Percentiles rank a stretch among this genome's conserved stretches.
Evolutionary conservation across 345 rosid genomes (phyloP).

Genomic region (Citrus sinensis): DVS_A1.0 CM039163.1:6023001-6023500

Average conservation of each 20-base stretch:
- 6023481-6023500: constrained; percentile 67
- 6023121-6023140: not conserved
- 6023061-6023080: not conserved
- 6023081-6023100: not conserved
- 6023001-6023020: constrained; percentile 22
- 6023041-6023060: constrained; percentile 31
- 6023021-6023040: constrained; percentile 10
- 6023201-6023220: constrained; percentile 16
- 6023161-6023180: constrained; percentile 33
- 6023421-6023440: constrained; percentile 21
- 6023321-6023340: constrained; percentile 74
- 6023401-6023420: constrained; percentile 54
- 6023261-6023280: constrained; percentile 17
- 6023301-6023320: constrained; percentile 19
- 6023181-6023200: constrained; percentile 18
- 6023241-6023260: constrained; percentile 61
- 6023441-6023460: constrained; percentile 43
- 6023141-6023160: constrained; percentile 12
- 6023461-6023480: constrained; percentile 37
- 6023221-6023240: constrained; percentile 23
- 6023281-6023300: constrained; percentile 12
- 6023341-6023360: constrained; percentile 14
- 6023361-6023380: constrained; percentile 6
- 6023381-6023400: constrained; percentile 42
- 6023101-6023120: constrained; percentile 3